These are phyloP conservation scores for Lasiosphaeria ovina DNA, from an alignment of 495 filamentous ascomycete genomes.

Conservation along the genomic window DNA sequence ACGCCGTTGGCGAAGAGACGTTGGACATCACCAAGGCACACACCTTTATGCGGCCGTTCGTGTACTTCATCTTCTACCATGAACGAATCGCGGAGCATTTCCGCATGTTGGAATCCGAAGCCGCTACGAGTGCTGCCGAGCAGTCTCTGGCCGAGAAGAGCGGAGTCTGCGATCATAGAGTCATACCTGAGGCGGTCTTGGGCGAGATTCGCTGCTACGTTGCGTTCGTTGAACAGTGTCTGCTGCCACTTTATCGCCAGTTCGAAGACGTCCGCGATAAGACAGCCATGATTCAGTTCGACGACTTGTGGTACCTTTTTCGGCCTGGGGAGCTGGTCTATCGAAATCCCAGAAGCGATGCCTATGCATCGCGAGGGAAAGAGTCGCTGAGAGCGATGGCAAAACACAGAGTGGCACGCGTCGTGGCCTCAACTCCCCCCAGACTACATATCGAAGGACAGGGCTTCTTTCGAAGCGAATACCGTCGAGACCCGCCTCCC, in stretches of 20 bases:
- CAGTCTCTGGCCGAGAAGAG: neutral
- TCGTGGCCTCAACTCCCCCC: neutral
- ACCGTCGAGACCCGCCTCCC: neutral
- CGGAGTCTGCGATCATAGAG: neutral
- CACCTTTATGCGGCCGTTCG: conserved; percentile 9
- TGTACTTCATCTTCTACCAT: conserved; percentile 5
- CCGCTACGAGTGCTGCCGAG: conserved; percentile 2
- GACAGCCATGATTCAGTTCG: neutral
- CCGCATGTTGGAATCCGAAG: neutral
- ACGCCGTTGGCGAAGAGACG: neutral
- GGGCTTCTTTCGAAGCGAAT: neutral
- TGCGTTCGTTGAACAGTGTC: neutral
- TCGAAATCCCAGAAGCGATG: neutral
- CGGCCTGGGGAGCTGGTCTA: conserved; percentile 12
- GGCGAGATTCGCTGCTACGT: conserved; percentile 5
- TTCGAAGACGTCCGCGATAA: neutral
- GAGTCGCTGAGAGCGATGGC: neutral
- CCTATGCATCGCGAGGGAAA: neutral
- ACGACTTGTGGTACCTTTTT: conserved; percentile 14
- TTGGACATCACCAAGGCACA: conserved; percentile 7
- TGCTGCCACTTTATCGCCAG: neutral
- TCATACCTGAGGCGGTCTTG: neutral
- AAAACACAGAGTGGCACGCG: neutral
- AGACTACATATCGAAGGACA: neutral
- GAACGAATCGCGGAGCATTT: neutral